Conservation (phyloP, 164 flowering plant species). For the Dillenia suffruticosa region DNA sequence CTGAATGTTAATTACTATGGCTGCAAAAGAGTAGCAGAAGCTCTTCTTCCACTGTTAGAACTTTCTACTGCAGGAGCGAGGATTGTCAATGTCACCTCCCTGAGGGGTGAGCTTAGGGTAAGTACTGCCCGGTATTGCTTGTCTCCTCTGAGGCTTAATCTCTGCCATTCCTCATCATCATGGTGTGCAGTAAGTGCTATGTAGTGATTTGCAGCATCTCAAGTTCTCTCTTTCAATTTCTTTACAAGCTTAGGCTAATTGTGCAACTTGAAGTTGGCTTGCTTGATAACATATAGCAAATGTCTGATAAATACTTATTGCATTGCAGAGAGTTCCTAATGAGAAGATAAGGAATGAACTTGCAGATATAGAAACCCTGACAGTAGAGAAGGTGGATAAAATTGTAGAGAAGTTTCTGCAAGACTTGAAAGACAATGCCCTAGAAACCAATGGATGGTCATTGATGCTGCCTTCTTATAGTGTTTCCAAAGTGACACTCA, state of each 20-base stretch:
- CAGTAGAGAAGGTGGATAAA: constrained; percentile 39
- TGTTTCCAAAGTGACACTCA: constrained; percentile 47
- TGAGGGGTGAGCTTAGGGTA: constrained; percentile 46
- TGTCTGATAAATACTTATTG: neutral
- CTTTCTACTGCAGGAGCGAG: constrained; percentile 39
- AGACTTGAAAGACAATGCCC: constrained; percentile 33
- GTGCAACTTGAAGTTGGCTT: neutral
- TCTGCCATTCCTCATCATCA: neutral
- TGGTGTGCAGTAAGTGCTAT: too few relatives aligned
- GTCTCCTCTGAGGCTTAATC: neutral
- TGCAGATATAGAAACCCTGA: constrained; percentile 32
- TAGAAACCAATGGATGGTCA: constrained; percentile 51
- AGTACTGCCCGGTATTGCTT: constrained; percentile 2
- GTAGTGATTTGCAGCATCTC: too few relatives aligned
- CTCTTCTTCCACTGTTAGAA: constrained; percentile 44
- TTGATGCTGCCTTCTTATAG: constrained; percentile 53
- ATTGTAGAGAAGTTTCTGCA: constrained; percentile 32
- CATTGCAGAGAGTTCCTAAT: constrained; percentile 42
- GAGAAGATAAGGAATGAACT: constrained; percentile 38
- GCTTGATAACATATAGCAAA: neutral
- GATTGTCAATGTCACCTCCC: constrained; percentile 52
- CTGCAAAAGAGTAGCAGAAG: constrained; percentile 41
- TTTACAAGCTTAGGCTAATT: too few relatives aligned
- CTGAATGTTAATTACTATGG: constrained; percentile 52
- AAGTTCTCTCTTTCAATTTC: too few relatives aligned